Evolutionary conservation across 1,284 basidiomycete species (phyloP), one percentile per base, ranked within the genome.

Genomic region (Melampsora larici-populina): DNA sequence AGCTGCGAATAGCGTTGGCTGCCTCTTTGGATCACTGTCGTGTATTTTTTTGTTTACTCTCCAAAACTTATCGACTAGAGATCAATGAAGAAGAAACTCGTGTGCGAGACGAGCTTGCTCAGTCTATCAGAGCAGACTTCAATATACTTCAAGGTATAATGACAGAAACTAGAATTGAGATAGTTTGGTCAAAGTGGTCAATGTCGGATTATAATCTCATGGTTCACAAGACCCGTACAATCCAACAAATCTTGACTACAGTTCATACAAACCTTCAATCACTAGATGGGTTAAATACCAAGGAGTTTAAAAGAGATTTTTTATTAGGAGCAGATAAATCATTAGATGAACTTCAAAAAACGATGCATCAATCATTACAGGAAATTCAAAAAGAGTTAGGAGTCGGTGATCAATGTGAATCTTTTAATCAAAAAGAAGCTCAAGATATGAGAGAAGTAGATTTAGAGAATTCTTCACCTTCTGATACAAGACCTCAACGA

Each of bases 211-310:
- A 84, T 69, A 60, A 79, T 70, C 55, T 49, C 40, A 82, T 84
- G 74, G 80, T 84, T 13, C 74, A 72, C 11, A 78, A 81, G 24
- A 82, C 81, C 0, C 80, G 82, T 9, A 78, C 78, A 4, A 81
- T 85, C 68, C 84, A 85, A 78, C 80, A 81, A 80, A 81, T 81
- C 8, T 72, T 84, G 8, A 83, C 84, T 49, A 82, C 84, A 0
- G 81, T 81, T 1, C 81, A 84, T 70, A 81, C 81, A 9, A 82
- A 81, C 24, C 79, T 84, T 11, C 70, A 80, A 11, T 79, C 79
- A 11, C 71, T 82, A 13, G 81, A 83, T 67, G 78, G 80, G 40
- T 78, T 79, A 24, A 82, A 83, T 71, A 73, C 79, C 8, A 78
- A 80, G 24, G 71, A 83, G 29, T 84, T 83, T 79, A 80, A 79